Evolutionary conservation across 768 basidiomycete species (phyloP).

Genomic region (Lanmaoa pseudosensibilis): DNA sequence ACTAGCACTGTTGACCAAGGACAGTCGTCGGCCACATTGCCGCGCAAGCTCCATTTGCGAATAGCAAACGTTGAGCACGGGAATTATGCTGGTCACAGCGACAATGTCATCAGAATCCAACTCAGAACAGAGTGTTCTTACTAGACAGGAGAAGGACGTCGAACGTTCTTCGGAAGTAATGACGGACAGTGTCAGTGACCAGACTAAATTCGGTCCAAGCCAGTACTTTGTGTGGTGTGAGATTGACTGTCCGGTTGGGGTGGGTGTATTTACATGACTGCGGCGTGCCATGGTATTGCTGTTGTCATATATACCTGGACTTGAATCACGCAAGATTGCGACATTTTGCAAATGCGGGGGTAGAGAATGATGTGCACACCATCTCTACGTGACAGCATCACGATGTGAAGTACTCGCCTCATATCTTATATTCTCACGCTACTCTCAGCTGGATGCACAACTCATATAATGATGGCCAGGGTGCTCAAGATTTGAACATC

Average conservation of each 20-base stretch:
- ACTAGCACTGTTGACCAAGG: background rate
- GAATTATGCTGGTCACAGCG: background rate
- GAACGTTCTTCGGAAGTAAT: background rate
- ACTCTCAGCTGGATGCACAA: too few species aligned
- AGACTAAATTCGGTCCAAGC: background rate
- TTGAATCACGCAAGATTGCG: conserved; percentile 12
- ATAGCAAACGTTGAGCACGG: background rate
- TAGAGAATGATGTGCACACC: too few species aligned
- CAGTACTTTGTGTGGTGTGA: too few species aligned
- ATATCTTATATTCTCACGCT: too few species aligned
- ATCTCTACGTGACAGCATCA: too few species aligned
- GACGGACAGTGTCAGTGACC: background rate
- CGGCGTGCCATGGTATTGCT: too few species aligned
- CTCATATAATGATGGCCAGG: too few species aligned
- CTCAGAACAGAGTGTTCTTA: background rate
- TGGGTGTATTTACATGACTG: background rate
- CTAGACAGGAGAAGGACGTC: background rate
- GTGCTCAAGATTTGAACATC: too few species aligned
- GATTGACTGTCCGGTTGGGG: background rate
- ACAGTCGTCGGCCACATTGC: background rate
- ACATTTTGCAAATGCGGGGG: background rate
- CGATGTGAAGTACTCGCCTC: too few species aligned
- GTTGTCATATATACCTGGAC: background rate
- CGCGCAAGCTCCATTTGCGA: background rate
- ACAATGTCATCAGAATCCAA: background rate